A percentile compares a stretch with the other conserved stretches of the same genome.
phyloP scores from a whole-genome alignment of 2,329 filamentous ascomycete species.

The Coleophoma eucalyptorum region DNA sequence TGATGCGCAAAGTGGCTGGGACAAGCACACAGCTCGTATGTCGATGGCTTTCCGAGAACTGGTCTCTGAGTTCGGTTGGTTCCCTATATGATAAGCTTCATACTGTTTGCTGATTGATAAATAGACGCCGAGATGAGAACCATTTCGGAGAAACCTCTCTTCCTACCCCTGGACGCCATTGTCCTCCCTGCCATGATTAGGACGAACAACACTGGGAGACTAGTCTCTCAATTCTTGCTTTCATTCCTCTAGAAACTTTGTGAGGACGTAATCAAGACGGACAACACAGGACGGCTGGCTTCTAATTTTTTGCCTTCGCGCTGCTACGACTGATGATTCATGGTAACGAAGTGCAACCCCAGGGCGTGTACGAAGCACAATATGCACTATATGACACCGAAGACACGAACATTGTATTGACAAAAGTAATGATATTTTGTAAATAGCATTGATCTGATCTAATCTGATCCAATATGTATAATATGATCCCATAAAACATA shows the following conservation, averaged over 20 bases:
- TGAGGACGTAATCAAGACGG: constrained; percentile 11
- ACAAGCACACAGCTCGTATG: constrained; percentile 13
- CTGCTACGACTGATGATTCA: constrained; percentile 9
- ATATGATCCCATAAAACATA: too few relatives aligned
- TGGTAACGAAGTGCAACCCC: too few relatives aligned
- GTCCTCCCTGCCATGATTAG: background rate
- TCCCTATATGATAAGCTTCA: background rate
- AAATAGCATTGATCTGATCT: too few relatives aligned
- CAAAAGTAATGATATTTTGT: too few relatives aligned
- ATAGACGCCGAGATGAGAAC: constrained; percentile 11
- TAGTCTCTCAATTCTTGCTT: background rate
- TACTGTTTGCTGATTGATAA: background rate
- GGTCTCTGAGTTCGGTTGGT: constrained; percentile 13
- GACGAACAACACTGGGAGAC: background rate
- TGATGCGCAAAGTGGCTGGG: constrained; percentile 6
- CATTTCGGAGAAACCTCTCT: constrained; percentile 9
- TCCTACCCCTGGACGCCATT: background rate
- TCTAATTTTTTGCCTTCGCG: constrained; percentile 16
- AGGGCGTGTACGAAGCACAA: too few relatives aligned
- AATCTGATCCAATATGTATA: too few relatives aligned
- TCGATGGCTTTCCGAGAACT: constrained; percentile 10
- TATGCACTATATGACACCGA: too few relatives aligned
- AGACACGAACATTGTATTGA: too few relatives aligned
- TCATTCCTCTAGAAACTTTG: background rate
- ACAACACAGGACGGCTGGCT: constrained; percentile 15